Conservation (phyloP, 2,329 filamentous ascomycete genomes). For the Penicillium sp. region DNA sequence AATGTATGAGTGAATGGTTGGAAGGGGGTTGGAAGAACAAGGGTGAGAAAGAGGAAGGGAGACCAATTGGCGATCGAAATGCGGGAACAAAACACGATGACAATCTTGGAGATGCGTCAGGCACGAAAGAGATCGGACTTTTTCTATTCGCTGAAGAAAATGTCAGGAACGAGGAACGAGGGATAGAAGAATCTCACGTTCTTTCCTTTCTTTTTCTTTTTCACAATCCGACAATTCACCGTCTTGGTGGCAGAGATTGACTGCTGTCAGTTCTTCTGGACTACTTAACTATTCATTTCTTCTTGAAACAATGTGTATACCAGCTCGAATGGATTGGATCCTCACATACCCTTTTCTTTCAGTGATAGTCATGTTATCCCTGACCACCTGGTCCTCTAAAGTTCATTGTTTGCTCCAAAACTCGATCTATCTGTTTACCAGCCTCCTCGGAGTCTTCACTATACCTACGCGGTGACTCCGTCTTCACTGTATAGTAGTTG, state of each 20-base stretch:
- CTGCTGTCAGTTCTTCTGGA: no score
- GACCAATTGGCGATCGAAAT: constrained; percentile 17
- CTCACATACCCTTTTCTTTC: no score
- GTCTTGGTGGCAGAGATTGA: no score
- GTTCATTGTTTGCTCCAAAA: background rate
- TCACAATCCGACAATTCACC: background rate
- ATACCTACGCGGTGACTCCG: background rate
- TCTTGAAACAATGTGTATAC: no score
- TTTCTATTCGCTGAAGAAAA: background rate
- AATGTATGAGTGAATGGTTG: background rate
- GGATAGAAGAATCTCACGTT: no score
- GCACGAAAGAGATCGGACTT: background rate
- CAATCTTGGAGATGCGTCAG: constrained; percentile 9
- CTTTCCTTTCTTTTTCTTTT: no score
- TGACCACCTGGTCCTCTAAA: background rate
- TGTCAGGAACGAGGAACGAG: no score
- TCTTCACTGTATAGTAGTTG: background rate
- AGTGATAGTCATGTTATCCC: no score
- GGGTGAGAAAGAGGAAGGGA: constrained; percentile 18
- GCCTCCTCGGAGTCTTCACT: background rate
- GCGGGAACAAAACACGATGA: constrained; percentile 1
- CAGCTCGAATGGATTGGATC: no score
- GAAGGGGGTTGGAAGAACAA: constrained; percentile 4
- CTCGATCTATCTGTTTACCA: background rate
- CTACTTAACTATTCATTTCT: no score